Evolutionary conservation across 306 rosid genomes (phyloP).

Genomic region (Prosopis cineraria): DNA sequence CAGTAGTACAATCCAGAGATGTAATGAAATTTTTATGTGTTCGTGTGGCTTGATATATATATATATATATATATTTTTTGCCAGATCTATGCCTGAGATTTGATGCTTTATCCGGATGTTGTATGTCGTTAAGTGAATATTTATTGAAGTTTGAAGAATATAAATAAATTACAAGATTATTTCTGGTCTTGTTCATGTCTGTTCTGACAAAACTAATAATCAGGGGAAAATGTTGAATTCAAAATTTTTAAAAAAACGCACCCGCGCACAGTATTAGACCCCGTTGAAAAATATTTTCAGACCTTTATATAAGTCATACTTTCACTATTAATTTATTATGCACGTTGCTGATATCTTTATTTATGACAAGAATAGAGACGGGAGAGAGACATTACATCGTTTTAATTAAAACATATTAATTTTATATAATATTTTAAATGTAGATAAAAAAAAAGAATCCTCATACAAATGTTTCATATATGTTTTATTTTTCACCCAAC

Average conservation of each 20-base stretch:
- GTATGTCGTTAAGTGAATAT: background rate
- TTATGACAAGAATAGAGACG: background rate
- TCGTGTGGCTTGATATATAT: too few species aligned
- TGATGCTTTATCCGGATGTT: background rate
- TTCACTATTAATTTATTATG: background rate
- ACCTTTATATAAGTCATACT: background rate
- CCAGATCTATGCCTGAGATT: too few species aligned
- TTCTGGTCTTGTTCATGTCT: background rate
- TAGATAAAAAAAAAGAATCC: conserved; percentile 34
- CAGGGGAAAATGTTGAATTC: background rate
- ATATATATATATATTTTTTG: too few species aligned
- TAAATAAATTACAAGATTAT: background rate
- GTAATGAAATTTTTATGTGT: too few species aligned
- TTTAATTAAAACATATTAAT: background rate
- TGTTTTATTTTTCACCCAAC: conserved; percentile 26
- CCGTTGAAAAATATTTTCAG: background rate
- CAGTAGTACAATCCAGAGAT: too few species aligned
- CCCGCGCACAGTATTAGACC: too few species aligned
- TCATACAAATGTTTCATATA: conserved; percentile 31
- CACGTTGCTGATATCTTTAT: conserved; percentile 12
- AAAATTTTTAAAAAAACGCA: too few species aligned
- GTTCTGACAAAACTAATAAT: background rate
- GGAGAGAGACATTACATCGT: background rate
- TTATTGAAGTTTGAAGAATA: background rate
- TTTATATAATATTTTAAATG: background rate